These are phyloP conservation scores for Hypsizygus marmoreus DNA, from an alignment of 768 basidiomycete species.

Conservation along the genomic window DNA sequence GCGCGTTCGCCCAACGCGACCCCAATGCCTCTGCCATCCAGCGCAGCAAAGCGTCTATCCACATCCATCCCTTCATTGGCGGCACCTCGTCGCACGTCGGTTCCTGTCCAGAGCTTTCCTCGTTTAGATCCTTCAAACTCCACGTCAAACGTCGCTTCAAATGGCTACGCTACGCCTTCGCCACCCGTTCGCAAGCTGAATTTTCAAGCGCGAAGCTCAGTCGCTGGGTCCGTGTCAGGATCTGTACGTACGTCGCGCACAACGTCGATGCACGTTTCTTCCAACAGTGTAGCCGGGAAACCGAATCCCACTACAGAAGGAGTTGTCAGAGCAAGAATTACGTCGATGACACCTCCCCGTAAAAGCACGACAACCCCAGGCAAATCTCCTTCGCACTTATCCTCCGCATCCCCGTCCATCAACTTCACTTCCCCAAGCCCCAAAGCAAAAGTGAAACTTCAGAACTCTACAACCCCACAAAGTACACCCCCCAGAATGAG, in stretches of 20 bases:
- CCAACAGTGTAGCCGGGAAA: slow-evolving; percentile 13
- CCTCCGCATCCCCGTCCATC: slow-evolving; percentile 34
- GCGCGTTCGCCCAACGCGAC: slow-evolving; percentile 53
- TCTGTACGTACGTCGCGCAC: slow-evolving; percentile 26
- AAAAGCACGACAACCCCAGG: slow-evolving; percentile 26
- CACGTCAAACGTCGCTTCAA: background rate
- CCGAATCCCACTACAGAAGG: slow-evolving; percentile 18
- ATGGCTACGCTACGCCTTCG: background rate
- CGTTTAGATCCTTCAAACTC: slow-evolving; percentile 7
- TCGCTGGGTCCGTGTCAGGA: slow-evolving; percentile 27
- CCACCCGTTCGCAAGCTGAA: slow-evolving; percentile 3
- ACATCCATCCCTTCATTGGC: slow-evolving; percentile 39
- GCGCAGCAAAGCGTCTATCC: slow-evolving; percentile 36
- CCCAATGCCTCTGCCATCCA: slow-evolving; percentile 40
- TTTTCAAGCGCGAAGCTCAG: slow-evolving; percentile 25
- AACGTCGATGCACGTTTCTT: slow-evolving; percentile 17
- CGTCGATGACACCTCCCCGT: slow-evolving; percentile 44
- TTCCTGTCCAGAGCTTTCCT: slow-evolving; percentile 27
- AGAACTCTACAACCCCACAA: slow-evolving; percentile 29
- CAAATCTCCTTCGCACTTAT: slow-evolving; percentile 26
- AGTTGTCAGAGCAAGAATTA: slow-evolving; percentile 35
- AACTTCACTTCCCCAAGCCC: slow-evolving; percentile 44
- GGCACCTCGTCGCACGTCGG: slow-evolving; percentile 40
- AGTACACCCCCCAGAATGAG: slow-evolving; percentile 29
- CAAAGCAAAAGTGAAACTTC: slow-evolving; percentile 28